Base-by-base conservation (phyloP, 345 rosid species). In the Lepidium sativum region DNA sequence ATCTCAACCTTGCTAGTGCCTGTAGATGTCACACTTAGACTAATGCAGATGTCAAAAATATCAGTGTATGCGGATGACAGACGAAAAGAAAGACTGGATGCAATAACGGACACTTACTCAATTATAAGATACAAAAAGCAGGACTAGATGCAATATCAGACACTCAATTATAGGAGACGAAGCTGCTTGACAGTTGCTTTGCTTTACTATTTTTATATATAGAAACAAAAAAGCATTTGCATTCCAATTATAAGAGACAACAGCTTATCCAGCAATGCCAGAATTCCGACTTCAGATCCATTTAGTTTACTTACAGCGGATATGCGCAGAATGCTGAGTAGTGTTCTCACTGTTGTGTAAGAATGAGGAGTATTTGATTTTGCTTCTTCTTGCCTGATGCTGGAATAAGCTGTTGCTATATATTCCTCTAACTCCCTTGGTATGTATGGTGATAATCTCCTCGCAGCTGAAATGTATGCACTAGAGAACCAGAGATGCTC, bases 21-120 rank as follows among this genome's bases (percentile, higher is more conserved):
- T 94, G 77, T 25, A n/a, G 0, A 27, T 27, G 31, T 27, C 7
- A 96, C 99, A 41, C 88, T 94, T 15, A 79, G 99, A 70, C 72
- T 91, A 59, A 94, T 90, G 95, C 99, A 94, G 73, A 94, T 94
- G 99, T 94, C 99, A 16, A 94, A 94, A 51, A 90, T 91, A 83
- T 91, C 97, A 9, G 38, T 94, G 80, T 94, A 94, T 74, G 80
- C 95, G 1, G 99, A 94, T 73, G 99, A 91, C 44, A 79, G 97
- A 42, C 91, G 84, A 44, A 82, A 70, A 68, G 83, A 95, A 69
- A 96, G 99, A 57, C 81, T 91, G 71, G 99, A 94, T 59, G 99
- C 99, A 50, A 86, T 94, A 73, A 91, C 99, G 40, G 97, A 94
- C 58, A 94, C 88, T 40, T 94, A 94, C 71, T 94, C 99, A 41